These are phyloP conservation scores for Botryotinia narcissicola DNA, from an alignment of 2,329 filamentous ascomycete species.

Conservation along the genomic window DNA sequence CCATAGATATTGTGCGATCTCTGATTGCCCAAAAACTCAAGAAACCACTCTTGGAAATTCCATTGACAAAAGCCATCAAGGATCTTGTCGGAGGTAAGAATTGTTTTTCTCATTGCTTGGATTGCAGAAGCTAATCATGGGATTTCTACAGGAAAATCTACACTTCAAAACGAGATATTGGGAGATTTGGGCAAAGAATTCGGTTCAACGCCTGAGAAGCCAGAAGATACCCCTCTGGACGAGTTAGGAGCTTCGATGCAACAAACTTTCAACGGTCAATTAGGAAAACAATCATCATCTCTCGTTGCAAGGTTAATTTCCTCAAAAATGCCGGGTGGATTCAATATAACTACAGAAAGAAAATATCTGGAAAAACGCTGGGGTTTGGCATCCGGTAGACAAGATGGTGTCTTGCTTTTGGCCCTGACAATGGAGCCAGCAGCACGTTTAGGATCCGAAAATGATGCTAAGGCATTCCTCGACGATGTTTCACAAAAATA, in stretches of 20 bases:
- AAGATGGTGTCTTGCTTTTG: conserved; percentile 85
- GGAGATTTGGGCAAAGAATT: conserved; percentile 98
- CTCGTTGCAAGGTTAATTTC: conserved; percentile 93
- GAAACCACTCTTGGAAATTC: conserved; percentile 85
- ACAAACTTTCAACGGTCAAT: conserved; percentile 96
- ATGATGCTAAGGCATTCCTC: conserved; percentile 87
- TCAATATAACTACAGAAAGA: conserved; percentile 94
- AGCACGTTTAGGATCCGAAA: conserved; percentile 82
- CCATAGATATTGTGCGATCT: conserved; percentile 83
- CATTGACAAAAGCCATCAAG: conserved; percentile 95
- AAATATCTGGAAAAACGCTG: conserved; percentile 95
- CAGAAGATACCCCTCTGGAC: conserved; percentile 94
- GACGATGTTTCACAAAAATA: conserved; percentile 90
- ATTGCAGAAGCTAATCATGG: conserved; percentile 24
- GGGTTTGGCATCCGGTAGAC: conserved; percentile 81
- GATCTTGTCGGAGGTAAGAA: conserved; percentile 89
- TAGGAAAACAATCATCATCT: conserved; percentile 93
- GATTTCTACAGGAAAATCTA: conserved; percentile 76
- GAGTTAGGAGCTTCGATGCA: conserved; percentile 95
- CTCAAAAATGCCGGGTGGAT: conserved; percentile 98
- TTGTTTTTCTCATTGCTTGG: background rate
- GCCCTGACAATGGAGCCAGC: conserved; percentile 92
- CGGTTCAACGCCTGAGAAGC: conserved; percentile 95
- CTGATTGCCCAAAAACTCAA: conserved; percentile 97
- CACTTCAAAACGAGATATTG: conserved; percentile 96